Percentiles rank a stretch among this genome's conserved stretches.
These are phyloP conservation scores for Aspergillus hancockii DNA, from an alignment of 495 filamentous ascomycete species.

Conservation along the genomic window DNA sequence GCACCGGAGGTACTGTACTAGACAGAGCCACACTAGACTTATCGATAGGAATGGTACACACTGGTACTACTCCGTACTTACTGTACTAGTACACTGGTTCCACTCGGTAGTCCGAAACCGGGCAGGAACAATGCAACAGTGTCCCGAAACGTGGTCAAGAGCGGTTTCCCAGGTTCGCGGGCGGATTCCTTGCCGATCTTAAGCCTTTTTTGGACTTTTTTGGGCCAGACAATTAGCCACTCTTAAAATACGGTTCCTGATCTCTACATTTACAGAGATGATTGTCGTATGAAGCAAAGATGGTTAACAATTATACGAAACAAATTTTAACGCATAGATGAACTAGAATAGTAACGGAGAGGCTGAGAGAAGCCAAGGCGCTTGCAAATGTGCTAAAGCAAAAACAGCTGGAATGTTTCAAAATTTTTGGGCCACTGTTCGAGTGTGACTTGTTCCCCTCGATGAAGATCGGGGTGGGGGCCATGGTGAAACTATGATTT, in stretches of 20 bases:
- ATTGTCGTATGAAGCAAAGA: too few relatives aligned
- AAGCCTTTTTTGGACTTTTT: too few relatives aligned
- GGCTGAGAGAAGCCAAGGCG: background rate
- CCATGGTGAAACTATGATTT: background rate
- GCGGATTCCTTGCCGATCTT: background rate
- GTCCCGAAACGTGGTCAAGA: background rate
- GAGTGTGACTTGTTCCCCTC: background rate
- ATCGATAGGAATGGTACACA: background rate
- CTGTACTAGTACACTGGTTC: too few relatives aligned
- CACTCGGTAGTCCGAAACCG: background rate
- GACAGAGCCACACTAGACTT: background rate
- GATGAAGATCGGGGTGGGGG: constrained; percentile 1
- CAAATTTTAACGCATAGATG: too few relatives aligned
- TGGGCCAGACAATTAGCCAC: too few relatives aligned
- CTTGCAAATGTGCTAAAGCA: background rate
- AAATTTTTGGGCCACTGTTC: background rate
- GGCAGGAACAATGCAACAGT: background rate
- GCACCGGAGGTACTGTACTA: too few relatives aligned
- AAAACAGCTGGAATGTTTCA: constrained; percentile 3
- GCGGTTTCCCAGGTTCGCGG: background rate
- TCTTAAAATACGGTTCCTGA: too few relatives aligned
- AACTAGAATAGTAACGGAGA: background rate
- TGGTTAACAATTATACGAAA: too few relatives aligned
- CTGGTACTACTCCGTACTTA: too few relatives aligned
- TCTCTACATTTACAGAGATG: too few relatives aligned